Evolutionary conservation across 2,329 filamentous ascomycete species (phyloP), one percentile per base, ranked within the genome.

Genomic region (Acarospora socialis): DNA sequence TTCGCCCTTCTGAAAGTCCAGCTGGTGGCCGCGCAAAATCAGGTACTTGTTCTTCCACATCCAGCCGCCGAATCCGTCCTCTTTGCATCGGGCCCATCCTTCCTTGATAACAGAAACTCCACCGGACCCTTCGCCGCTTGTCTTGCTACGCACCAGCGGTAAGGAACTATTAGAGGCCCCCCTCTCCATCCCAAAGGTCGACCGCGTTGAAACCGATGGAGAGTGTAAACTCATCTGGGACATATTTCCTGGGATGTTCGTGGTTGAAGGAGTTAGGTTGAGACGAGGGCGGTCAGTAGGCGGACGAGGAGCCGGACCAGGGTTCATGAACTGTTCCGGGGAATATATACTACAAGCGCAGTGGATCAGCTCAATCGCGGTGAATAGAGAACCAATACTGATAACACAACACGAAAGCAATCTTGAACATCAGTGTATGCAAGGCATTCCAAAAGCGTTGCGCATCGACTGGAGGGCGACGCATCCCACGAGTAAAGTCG

Each of bases 11-110:
- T 92, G 73, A 49, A 98, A 94, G 50, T 94, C 90, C 24, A 98
- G 70, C 37, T 83, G 79, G 50, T 86, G 86, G 55, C 95, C 92
- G 51, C 87, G 78, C 43, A 98, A 64, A 38, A 95, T 82, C 35
- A 98, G 65, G 55, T 81, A 94, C 52, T 87, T 83, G 54, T 90
- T 80, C 51, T 87, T 90, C 87, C 81, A 92, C 60, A 95, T 73
- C 48, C 92, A 72, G 61, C 81, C 75, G 63, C 75, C 74, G 38
- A 66, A 59, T 35, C 69, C 72, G 58, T 86, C 86, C 56, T 95
- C 90, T 64, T 94, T 95, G 53, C 59, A 62, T 16, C 59, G 55
- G 30, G 63, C 59, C 44, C 54, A 56, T 29, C 62, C 61, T 42
- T 65, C 77, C 54, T 84, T 86, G 59, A 83, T 76, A 43, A 86